phyloP scores from a whole-genome alignment of 257 asterid species.

The Solanum peruvianum region DNA sequence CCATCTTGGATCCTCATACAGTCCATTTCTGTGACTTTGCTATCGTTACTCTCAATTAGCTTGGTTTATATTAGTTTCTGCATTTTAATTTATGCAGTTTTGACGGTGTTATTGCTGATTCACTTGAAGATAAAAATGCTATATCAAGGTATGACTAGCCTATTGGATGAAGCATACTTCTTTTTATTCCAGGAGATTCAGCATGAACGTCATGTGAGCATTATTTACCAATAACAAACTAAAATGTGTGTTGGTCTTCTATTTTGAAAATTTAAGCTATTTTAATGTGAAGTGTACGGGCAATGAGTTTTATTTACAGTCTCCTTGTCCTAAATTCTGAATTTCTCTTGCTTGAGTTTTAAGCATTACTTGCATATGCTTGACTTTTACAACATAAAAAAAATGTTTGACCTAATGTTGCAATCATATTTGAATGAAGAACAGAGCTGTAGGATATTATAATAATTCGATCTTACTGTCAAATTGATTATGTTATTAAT shows the following conservation, averaged over 20 bases:
- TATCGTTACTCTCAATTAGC: neutral
- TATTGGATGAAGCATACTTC: neutral
- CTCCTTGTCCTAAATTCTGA: neutral
- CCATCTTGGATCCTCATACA: neutral
- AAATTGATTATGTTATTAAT: neutral
- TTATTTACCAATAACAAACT: neutral
- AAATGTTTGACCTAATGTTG: neutral
- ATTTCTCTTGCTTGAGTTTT: neutral
- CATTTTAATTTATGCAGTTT: constrained; percentile 46
- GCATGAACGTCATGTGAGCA: neutral
- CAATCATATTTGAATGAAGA: neutral
- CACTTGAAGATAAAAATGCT: constrained; percentile 75
- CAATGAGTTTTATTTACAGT: neutral
- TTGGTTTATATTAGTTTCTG: constrained; percentile 1
- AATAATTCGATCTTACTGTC: neutral
- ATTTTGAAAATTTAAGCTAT: neutral
- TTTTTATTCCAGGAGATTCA: neutral
- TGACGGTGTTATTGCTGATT: constrained; percentile 77
- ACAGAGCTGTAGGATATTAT: neutral
- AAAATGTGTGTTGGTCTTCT: neutral
- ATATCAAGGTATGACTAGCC: constrained; percentile 49
- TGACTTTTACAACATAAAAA: neutral
- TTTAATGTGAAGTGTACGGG: neutral
- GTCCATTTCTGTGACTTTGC: neutral
- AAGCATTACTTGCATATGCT: neutral